Percentiles rank a stretch among this genome's conserved stretches.
These are phyloP conservation scores for Astraeus odoratus DNA, from an alignment of 768 basidiomycete genomes.

Conservation along the genomic window DNA sequence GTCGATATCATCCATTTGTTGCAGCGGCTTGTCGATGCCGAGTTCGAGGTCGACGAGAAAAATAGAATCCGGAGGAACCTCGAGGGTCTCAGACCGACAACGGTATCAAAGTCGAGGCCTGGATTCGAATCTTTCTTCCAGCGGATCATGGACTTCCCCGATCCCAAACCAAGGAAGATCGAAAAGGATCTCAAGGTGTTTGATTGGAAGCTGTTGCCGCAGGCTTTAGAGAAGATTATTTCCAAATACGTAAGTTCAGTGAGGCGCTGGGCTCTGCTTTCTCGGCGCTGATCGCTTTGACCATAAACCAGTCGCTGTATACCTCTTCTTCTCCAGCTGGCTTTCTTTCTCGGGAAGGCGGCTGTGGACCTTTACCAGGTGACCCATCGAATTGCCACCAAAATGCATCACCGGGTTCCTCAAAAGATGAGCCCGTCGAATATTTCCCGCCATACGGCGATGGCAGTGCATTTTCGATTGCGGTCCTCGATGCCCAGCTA, in stretches of 20 bases:
- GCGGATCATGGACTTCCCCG: conserved; percentile 92
- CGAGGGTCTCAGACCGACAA: conserved; percentile 86
- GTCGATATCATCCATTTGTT: conserved; percentile 94
- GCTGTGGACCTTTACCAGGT: conserved; percentile 24
- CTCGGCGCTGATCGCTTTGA: conserved; percentile 3
- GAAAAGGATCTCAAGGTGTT: conserved; percentile 95
- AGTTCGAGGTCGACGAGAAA: conserved; percentile 93
- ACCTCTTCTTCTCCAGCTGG: conserved; percentile 29
- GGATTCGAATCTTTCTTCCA: conserved; percentile 87
- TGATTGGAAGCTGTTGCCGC: conserved; percentile 62
- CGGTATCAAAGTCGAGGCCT: conserved; percentile 79
- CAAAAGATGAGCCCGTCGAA: conserved; percentile 23
- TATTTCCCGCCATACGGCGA: conserved; percentile 5
- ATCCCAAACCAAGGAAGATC: conserved; percentile 92
- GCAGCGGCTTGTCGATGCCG: conserved; percentile 62
- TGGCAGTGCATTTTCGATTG: conserved; percentile 1
- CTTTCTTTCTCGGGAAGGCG: conserved; percentile 4
- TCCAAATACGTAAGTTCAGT: conserved; percentile 70
- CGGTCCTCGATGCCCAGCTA: conserved; percentile 9
- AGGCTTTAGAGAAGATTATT: conserved; percentile 72
- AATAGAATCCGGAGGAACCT: conserved; percentile 92
- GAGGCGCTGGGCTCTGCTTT: neutral
- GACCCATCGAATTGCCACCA: conserved; percentile 20
- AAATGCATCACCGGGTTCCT: neutral
- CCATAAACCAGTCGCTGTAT: conserved; percentile 38